These are phyloP conservation scores for Backusella westeae DNA, from an alignment of 192 early-diverging fungal genomes.

Conservation along the genomic window DNA sequence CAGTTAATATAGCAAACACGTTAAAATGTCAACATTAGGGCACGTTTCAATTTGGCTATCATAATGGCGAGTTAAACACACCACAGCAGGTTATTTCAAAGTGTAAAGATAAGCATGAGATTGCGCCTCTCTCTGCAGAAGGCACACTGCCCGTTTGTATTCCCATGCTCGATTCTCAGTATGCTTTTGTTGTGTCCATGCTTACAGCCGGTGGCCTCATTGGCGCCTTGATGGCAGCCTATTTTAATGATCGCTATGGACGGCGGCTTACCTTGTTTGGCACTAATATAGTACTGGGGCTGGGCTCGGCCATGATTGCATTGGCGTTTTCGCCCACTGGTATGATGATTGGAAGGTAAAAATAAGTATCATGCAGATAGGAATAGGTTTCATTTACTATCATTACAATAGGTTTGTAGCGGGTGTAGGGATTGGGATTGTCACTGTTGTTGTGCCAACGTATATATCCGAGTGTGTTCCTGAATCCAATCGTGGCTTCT, in stretches of 20 bases:
- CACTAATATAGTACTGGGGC: conserved; percentile 62
- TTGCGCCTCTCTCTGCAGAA: not conserved
- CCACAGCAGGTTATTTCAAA: conserved; percentile 54
- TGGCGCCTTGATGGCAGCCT: conserved; percentile 69
- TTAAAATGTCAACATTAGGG: conserved; percentile 15
- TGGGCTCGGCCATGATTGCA: conserved; percentile 62
- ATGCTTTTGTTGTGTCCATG: conserved; percentile 56
- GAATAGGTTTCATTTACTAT: too few species aligned
- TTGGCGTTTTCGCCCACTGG: conserved; percentile 46
- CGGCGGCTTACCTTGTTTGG: conserved; percentile 63
- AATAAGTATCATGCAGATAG: too few species aligned
- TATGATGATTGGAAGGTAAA: conserved; percentile 56
- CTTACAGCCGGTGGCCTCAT: conserved; percentile 71
- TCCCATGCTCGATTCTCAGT: conserved; percentile 62
- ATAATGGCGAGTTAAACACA: conserved; percentile 59
- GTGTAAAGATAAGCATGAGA: conserved; percentile 19
- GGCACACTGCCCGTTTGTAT: conserved; percentile 59
- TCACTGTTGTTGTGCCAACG: conserved; percentile 74
- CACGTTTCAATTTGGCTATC: conserved; percentile 58
- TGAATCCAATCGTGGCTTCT: conserved; percentile 60
- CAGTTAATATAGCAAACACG: not conserved
- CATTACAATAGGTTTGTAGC: conserved; percentile 43
- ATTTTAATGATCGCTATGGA: conserved; percentile 64
- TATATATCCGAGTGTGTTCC: conserved; percentile 81
- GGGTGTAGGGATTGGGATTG: conserved; percentile 77